Base-by-base conservation (phyloP, 2,329 filamentous ascomycete species). In the Botryosphaeria dothidea region DNA sequence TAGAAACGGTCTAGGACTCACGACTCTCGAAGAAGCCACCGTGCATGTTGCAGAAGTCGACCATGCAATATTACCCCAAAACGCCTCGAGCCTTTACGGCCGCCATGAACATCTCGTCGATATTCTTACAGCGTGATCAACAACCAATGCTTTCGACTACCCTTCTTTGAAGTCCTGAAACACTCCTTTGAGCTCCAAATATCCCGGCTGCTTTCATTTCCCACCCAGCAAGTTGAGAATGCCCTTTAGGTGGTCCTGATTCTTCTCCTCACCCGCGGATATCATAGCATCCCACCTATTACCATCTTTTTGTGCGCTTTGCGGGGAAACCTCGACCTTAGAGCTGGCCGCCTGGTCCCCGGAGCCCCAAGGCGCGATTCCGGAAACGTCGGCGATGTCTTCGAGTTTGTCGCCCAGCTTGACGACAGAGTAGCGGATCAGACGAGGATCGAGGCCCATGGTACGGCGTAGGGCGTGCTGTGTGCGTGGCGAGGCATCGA, bases 381-480 rank as follows among this genome's bases (percentile, higher is more conserved):
- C 86, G 9, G 77, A 75, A 36, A 88, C 79, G 72, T 86, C 80
- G 75, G 84, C 85, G 67, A 90, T 84, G 70, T 88, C 84, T 69
- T 86, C 83, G 68, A 90, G 78, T 74, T 84, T 89, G 66, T 82
- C 80, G 8, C 93, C 94, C 69, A 98, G 83, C 84, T 93, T 96
- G 65, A 98, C 93, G 66, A 94, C 88, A 27, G 88, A 89, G 72
- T 93, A 90, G 66, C 93, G 88, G 68, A 99, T 91, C 87, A 98
- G 91, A 65, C 95, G 85, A 45, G 95, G 94, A 80, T 99, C 95
- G 70, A 96, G 84, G 58, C 87, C 86, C 69, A 99, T 84, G 19
- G 91, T 94, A 67, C 85, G 85, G 67, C 90, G 86, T 45, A 99
- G 86, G 48, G 88, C 84, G 69, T 91, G 82, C 79, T 98, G 94